phyloP scores from a whole-genome alignment of 495 filamentous ascomycete genomes.

The Aspergillus saccharolyticus region DNA sequence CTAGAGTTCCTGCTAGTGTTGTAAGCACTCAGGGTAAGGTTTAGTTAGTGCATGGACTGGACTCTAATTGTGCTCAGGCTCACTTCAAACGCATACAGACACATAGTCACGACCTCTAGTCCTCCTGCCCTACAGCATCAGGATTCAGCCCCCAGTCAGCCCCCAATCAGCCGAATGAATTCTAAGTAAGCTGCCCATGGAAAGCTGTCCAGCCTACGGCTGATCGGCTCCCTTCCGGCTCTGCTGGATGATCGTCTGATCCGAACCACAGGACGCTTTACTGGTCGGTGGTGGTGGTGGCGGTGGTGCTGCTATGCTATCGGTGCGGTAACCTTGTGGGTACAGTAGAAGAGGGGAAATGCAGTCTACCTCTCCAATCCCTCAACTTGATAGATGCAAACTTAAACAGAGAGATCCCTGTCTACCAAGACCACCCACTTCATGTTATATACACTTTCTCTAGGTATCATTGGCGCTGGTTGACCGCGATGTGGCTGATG shows the following conservation, averaged over 20 bases:
- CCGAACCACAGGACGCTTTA: conserved; percentile 1
- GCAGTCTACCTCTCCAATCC: not conserved
- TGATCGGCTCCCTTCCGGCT: conserved; percentile 3
- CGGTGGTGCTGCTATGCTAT: too few species aligned
- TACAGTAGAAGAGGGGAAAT: not conserved
- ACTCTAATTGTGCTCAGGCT: too few species aligned
- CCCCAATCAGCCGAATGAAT: not conserved
- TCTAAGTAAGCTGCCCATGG: not conserved
- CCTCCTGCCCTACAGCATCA: not conserved
- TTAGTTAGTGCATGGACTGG: not conserved
- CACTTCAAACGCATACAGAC: too few species aligned
- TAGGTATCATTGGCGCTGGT: not conserved
- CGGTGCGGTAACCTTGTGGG: not conserved
- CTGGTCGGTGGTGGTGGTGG: too few species aligned
- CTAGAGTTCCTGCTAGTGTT: not conserved
- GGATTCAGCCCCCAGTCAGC: conserved; percentile 7
- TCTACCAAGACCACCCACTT: not conserved
- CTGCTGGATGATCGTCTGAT: conserved; percentile 1
- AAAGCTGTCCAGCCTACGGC: not conserved
- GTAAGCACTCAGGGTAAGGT: not conserved
- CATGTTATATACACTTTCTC: not conserved
- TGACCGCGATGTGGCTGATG: too few species aligned
- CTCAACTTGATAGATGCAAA: not conserved
- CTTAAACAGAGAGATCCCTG: not conserved
- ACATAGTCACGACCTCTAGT: not conserved